Conservation (phyloP, 768 basidiomycete species). For the Auricularia sp. region DNA sequence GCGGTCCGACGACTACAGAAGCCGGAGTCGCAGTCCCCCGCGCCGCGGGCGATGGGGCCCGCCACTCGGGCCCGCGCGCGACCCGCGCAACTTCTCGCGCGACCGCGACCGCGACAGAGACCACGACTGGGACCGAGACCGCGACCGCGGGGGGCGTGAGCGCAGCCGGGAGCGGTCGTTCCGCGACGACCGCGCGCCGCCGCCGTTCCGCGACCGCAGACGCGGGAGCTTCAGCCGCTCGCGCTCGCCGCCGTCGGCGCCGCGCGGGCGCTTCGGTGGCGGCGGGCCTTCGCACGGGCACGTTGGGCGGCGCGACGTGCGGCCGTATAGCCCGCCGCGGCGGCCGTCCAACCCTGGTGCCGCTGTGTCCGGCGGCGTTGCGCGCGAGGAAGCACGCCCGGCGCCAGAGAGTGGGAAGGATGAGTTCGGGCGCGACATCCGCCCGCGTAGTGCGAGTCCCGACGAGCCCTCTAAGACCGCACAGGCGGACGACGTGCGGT, state of each 20-base stretch:
- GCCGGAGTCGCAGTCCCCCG: neutral
- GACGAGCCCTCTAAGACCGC: neutral
- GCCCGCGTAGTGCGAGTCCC: slow-evolving; percentile 33
- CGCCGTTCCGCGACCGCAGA: slow-evolving; percentile 16
- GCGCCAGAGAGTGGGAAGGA: slow-evolving; percentile 45
- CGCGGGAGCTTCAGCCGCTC: slow-evolving; percentile 8
- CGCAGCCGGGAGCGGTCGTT: slow-evolving; percentile 22
- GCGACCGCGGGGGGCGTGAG: slow-evolving; percentile 49
- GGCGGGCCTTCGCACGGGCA: neutral
- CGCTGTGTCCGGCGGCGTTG: slow-evolving; percentile 17
- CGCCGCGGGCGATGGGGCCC: neutral
- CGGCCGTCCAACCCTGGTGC: slow-evolving; percentile 25
- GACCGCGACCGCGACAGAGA: neutral
- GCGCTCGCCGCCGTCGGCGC: slow-evolving; percentile 40
- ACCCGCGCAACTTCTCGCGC: too few relatives aligned
- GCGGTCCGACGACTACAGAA: neutral
- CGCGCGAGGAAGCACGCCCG: slow-evolving; percentile 15
- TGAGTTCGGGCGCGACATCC: slow-evolving; percentile 79
- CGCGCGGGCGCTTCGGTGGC: slow-evolving; percentile 13
- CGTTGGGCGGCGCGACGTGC: slow-evolving; percentile 36
- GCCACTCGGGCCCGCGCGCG: neutral
- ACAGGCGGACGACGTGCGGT: neutral
- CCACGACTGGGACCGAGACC: neutral
- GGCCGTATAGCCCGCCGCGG: slow-evolving; percentile 51
- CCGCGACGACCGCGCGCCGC: too few relatives aligned